A percentile compares a stretch with the other conserved stretches of the same genome.
These are phyloP conservation scores for Aspergillus transmontanensis DNA, from an alignment of 2,329 filamentous ascomycete species.

Conservation along the genomic window DNA sequence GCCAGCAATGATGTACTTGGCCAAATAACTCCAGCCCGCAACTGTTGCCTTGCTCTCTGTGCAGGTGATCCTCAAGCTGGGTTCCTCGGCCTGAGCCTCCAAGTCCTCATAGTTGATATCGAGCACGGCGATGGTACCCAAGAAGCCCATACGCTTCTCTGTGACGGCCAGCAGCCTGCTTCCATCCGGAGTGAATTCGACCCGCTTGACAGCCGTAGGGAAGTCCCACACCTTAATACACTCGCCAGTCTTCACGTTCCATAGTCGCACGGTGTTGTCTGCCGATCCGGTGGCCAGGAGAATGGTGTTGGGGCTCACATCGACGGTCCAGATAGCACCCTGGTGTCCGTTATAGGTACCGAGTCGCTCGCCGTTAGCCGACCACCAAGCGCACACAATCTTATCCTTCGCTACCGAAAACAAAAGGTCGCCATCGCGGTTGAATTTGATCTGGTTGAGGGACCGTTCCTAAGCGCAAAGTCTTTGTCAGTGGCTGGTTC, in stretches of 20 bases:
- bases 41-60: constrained; percentile 97
- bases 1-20: constrained; percentile 94
- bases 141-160: constrained; percentile 96
- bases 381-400: constrained; percentile 94
- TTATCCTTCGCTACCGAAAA: constrained; percentile 97
- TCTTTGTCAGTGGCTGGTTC: constrained; percentile 21
- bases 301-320: constrained; percentile 88
- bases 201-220: constrained; percentile 93
- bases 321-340: constrained; percentile 98
- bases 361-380: constrained; percentile 95
- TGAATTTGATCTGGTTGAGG: constrained; percentile 94
- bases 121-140: constrained; percentile 90
- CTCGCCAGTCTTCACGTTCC: constrained; percentile 92
- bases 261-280: constrained; percentile 97
- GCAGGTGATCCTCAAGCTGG: constrained; percentile 82
- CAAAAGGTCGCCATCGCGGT: constrained; percentile 92
- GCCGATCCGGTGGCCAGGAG: constrained; percentile 93
- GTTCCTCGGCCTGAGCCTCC: constrained; percentile 82
- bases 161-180: constrained; percentile 88
- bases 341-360: constrained; percentile 97
- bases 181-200: constrained; percentile 96
- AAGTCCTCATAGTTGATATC: constrained; percentile 78
- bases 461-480: constrained; percentile 69
- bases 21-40: constrained; percentile 92
- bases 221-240: constrained; percentile 98